Base-by-base conservation (phyloP, 306 rosid species). In the Dryas alaskensis region DNA sequence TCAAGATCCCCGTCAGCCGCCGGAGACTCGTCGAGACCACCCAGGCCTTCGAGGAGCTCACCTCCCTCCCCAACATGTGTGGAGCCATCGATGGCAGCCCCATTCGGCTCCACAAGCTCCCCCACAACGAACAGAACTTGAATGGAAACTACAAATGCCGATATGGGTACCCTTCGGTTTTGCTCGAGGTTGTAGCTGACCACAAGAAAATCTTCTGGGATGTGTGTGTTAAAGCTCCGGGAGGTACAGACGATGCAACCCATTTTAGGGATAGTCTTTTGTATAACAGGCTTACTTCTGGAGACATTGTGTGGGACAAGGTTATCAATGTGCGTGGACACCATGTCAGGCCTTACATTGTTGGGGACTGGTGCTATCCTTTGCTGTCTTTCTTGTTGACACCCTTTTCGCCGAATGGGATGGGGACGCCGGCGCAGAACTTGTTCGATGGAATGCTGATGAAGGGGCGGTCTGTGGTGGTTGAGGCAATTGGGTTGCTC, bases 121-220 rank as follows among this genome's bases (percentile, higher is more conserved):
- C 37, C 3, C 37, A 31, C 37, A 31, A 31, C 37, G 37, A 31
- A 31, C 42, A 76, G 25, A 80, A 82, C 8, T 60, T 85, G 12
- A 55, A 89, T 2, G 57, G 73, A 3, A 81, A 76, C 9, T 94
- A 89, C 78, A 84, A 74, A 61, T 91, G 88, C 65, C 82, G 84
- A 37, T 83, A 81, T 40, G 95, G 97, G 10, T 91, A 70, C 80
- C 81, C 87, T 8, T 81, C 93, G 0, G 85, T 94, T n/a, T 87
- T 84, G n/a, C 96, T 94, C 39, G 92, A 91, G 86, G 95, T 94
- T 5, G 90, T 94, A 8, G 89, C 96, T 0, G 95, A 94, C 70
- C 96, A 91, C 71, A 89, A 89, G 82, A 91, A 86, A 52, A 88
- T 94, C 68, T 91, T 92, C 80, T 94, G 97, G 99, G 99, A 94